A percentile compares a stretch with the other conserved stretches of the same genome.
These are phyloP conservation scores for Colletotrichum eremochloae DNA, from an alignment of 2,329 filamentous ascomycete genomes.

Conservation along the genomic window DNA sequence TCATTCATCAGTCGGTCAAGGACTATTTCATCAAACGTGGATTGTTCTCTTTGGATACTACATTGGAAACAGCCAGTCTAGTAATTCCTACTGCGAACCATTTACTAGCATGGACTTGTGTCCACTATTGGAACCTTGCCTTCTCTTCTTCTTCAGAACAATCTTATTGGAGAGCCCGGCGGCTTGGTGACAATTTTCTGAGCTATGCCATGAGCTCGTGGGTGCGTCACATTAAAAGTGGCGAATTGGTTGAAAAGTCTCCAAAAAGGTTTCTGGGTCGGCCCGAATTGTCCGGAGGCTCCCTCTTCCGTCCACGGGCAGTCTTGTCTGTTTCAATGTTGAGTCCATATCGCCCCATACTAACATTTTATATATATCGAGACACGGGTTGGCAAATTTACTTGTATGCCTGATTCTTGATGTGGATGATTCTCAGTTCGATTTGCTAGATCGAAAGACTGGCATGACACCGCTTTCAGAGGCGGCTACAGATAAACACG, in stretches of 20 bases:
- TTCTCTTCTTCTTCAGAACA: not conserved
- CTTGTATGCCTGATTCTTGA: not conserved
- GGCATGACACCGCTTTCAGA: not conserved
- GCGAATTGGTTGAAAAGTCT: too few relatives aligned
- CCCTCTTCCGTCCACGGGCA: too few relatives aligned
- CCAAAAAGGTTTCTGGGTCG: too few relatives aligned
- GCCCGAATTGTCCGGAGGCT: too few relatives aligned
- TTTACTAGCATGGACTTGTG: not conserved
- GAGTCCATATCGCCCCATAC: too few relatives aligned
- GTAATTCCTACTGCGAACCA: not conserved
- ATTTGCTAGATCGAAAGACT: too few relatives aligned
- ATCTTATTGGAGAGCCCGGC: too few relatives aligned
- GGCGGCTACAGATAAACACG: rapidly evolving
- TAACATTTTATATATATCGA: not conserved
- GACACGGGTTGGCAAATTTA: not conserved
- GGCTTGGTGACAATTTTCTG: not conserved
- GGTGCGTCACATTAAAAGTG: too few relatives aligned
- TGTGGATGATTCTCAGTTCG: not conserved
- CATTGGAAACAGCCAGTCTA: not conserved
- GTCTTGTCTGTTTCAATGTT: too few relatives aligned
- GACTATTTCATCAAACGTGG: constrained; percentile 48
- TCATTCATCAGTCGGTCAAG: constrained; percentile 53
- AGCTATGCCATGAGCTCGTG: not conserved
- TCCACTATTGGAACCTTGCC: not conserved
- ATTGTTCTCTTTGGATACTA: constrained; percentile 30